Conservation (phyloP, 2,329 filamentous ascomycete genomes). For the Penicillium frequentans region DNA sequence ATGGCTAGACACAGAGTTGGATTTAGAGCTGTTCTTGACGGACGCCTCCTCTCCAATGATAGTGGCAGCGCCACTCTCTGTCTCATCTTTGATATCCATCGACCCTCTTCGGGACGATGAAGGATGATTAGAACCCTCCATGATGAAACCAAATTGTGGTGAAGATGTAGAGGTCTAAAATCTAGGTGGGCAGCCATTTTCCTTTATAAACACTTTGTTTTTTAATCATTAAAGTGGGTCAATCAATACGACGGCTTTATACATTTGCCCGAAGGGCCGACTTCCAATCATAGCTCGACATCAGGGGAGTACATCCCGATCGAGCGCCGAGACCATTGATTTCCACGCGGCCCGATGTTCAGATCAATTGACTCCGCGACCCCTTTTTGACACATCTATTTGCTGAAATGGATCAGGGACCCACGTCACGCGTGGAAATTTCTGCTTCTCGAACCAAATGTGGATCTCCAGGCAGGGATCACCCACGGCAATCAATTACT, state of each 20-base stretch:
- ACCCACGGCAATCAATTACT: background rate
- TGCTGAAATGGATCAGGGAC: background rate
- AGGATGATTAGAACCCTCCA: background rate
- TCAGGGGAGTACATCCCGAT: background rate
- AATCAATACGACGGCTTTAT: background rate
- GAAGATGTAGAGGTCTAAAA: background rate
- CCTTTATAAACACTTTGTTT: background rate
- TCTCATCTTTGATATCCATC: background rate
- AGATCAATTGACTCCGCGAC: background rate
- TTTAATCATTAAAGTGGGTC: background rate
- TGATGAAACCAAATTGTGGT: slow-evolving; percentile 6
- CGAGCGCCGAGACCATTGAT: background rate
- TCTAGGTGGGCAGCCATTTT: background rate
- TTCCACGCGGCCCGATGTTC: background rate
- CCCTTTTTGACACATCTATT: background rate
- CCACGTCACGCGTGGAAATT: slow-evolving; percentile 11
- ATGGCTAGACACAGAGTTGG: slow-evolving; percentile 23
- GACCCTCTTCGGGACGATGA: slow-evolving; percentile 9
- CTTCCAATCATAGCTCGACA: background rate
- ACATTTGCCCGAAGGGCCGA: background rate
- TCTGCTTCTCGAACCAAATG: slow-evolving; percentile 6
- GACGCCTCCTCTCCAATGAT: slow-evolving; percentile 25
- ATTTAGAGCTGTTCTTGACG: slow-evolving; percentile 1
- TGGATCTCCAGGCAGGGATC: background rate
- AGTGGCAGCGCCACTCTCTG: slow-evolving; percentile 25